These are phyloP conservation scores for Leccinum subspadiceum DNA, from an alignment of 1,284 basidiomycete genomes.

Conservation along the genomic window DNA sequence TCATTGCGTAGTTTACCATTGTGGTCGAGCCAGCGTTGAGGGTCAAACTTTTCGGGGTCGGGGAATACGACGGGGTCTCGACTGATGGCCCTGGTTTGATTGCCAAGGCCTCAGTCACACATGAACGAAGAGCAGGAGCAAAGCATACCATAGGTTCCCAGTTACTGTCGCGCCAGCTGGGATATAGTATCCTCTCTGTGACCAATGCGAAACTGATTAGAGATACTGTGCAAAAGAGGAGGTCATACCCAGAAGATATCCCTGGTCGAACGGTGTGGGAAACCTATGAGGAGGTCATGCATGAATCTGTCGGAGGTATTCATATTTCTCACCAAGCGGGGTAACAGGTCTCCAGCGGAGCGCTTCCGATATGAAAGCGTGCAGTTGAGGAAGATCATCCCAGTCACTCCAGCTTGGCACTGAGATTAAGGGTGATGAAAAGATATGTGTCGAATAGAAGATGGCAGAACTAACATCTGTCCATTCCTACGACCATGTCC, in stretches of 20 bases:
- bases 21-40: constrained; percentile 53
- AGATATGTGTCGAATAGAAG: background rate
- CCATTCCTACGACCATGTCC: constrained; percentile 54
- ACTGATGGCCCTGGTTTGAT: constrained; percentile 43
- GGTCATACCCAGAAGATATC: constrained; percentile 54
- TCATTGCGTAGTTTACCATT: constrained; percentile 51
- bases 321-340: constrained; percentile 40
- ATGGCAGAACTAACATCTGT: constrained; percentile 39
- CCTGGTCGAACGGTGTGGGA: constrained; percentile 55
- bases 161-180: constrained; percentile 56
- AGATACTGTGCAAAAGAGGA: background rate
- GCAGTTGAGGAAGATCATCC: constrained; percentile 49
- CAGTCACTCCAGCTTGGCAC: constrained; percentile 51
- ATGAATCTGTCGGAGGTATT: background rate
- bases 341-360: constrained; percentile 65
- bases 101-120: background rate
- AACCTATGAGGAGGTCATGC: constrained; percentile 33
- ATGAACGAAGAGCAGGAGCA: background rate
- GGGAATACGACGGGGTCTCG: constrained; percentile 54
- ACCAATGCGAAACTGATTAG: background rate
- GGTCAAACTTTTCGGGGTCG: constrained; percentile 57
- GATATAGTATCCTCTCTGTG: constrained; percentile 52
- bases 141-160: constrained; percentile 54
- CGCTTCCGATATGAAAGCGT: constrained; percentile 60
- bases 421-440: constrained; percentile 7